Evolutionary conservation across 257 asterid genomes (phyloP), one percentile per base, ranked within the genome.

Genomic region (Nicotiana tabacum): DNA sequence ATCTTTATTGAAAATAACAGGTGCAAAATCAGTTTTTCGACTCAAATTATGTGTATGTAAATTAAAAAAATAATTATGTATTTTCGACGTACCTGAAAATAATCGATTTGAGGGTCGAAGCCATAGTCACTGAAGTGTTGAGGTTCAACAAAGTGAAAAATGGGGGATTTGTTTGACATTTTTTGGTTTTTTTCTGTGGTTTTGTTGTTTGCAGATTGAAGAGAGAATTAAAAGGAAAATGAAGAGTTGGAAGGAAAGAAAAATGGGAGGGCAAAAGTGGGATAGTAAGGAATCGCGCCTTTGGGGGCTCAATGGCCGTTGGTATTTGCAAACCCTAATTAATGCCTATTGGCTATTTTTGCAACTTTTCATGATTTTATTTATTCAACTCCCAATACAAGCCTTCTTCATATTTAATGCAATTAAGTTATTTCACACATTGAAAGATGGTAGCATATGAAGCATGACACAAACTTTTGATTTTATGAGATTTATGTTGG

Each of bases 81-180:
- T 37, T 1, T 37, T 37, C 0, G 1, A 0, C 10, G 46, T 83
- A 91, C 98, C 97, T 94, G 97, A 66, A 88, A 92, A 78, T 94
- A 92, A 88, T 93, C 91, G 78, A 93, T 86, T 68, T 94, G 97
- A 43, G 97, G 89, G 87, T 94, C 95, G 79, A 93, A 92, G 78
- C 95, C 97, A 74, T 95, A 93, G 87, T 94, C 97, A 70, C 90
- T 86, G 84, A 91, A 94, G 80, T 92, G 97, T 21, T 86, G 98
- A 70, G 94, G 92, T 86, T 90, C 82, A 1, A 84, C 39, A 16
- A 91, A 78, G 32, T 93, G 86, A 68, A 93, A 93, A 78, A 93
- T 67, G 78, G 97, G 95, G 58, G 90, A 61, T 43, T 88, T 87
- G 81, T 55, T 88, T 18, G 96, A 79, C 92, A 92, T 90, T 77